Base-by-base conservation (phyloP, 2,329 filamentous ascomycete species). In the Colletotrichum orbiculare region DNA sequence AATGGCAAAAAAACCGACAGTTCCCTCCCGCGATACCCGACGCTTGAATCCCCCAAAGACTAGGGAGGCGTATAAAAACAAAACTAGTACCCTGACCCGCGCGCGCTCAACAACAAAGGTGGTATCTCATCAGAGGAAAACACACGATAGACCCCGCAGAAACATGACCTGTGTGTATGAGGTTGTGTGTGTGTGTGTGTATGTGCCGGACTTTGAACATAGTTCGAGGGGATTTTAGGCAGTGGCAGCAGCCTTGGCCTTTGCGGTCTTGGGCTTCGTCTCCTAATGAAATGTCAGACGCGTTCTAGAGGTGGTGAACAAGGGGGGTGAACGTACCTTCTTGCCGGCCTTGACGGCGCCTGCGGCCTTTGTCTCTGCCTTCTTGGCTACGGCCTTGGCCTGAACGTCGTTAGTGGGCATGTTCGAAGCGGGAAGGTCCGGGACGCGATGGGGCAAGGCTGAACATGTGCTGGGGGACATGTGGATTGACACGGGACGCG, bases 241-340 rank as follows among this genome's bases (percentile, higher is more conserved):
- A 56, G 47, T 37, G 13, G 55, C 38, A 11, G 45, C 45, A 39
- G 48, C 71, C 39, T 47, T 41, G 33, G 60, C 47, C 7, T 67
- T 64, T 10, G 63, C 33, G 6, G 67, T 56, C 67, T 67, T 68
- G 56, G 67, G 52, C 64, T 67, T 68, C 47, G 60, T 60, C 42
- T 67, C 48, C 67, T 66, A 10, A 2, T 5, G 13, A 33, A 2
- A 33, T 11, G 55, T 41, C 50, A 46, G 52, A 35, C n/a, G 34
- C 9, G 12, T 9, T 38, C 38, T 8, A 13, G 5, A 12, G 7
- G 46, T 34, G 4, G 15, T 5, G 43, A 15, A 9, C 35, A 6
- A 8, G 3, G 15, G 45, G 35, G 46, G 41, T 34, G 11, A 15
- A 25, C 53, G 13, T 42, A 54, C 63, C 66, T 68, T 68, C 54